These are phyloP conservation scores for Globisporangium splendens DNA, from an alignment of 352 stramenopile species.

Conservation along the genomic window DNA sequence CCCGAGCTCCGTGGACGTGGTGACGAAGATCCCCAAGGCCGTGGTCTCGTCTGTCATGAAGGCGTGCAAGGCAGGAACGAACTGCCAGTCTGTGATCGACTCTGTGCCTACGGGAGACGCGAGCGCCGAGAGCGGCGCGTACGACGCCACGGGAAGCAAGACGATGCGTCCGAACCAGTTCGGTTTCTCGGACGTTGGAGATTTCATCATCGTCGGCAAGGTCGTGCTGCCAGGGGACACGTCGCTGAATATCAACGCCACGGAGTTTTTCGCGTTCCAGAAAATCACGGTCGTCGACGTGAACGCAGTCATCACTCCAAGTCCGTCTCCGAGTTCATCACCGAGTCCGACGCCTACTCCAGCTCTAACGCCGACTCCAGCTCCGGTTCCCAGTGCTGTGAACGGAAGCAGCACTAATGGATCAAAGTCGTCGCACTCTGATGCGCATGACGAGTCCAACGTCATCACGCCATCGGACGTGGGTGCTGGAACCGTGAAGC, in stretches of 20 bases:
- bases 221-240: conserved; percentile 46
- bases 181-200: conserved; percentile 39
- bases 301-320: conserved; percentile 29
- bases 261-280: conserved; percentile 66
- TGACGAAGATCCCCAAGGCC: conserved; percentile 24
- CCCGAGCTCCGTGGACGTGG: conserved; percentile 52
- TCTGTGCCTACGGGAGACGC: conserved; percentile 30
- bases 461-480: background rate
- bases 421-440: background rate
- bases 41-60: conserved; percentile 48
- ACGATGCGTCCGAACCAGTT: conserved; percentile 45
- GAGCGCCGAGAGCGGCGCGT: conserved; percentile 31
- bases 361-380: conserved; percentile 11
- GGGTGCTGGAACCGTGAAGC: conserved; percentile 6
- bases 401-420: background rate
- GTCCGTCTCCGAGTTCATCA: conserved; percentile 12
- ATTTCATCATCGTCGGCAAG: conserved; percentile 66
- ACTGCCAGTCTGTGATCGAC: conserved; percentile 53
- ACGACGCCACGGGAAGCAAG: conserved; percentile 40
- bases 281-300: conserved; percentile 62
- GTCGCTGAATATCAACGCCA: conserved; percentile 38
- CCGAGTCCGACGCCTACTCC: conserved; percentile 12
- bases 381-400: conserved; percentile 6
- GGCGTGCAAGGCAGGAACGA: conserved; percentile 58
- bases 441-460: background rate